A percentile compares a stretch with the other conserved stretches of the same genome.
phyloP scores from a whole-genome alignment of 2,329 filamentous ascomycete genomes.

The Beauveria pseudobassiana region DNA sequence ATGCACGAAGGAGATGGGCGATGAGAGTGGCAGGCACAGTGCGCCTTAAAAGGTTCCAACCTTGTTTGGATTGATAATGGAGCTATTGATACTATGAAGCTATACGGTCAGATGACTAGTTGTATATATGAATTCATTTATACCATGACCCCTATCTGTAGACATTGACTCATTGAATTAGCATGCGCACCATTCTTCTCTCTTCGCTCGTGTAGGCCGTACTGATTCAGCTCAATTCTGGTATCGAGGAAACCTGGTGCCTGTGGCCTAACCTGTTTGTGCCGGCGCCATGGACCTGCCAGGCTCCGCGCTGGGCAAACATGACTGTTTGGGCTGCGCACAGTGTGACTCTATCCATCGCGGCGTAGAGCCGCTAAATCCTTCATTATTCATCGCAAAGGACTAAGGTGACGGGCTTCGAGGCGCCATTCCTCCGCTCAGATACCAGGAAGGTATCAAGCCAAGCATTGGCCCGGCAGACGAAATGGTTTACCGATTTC shows the following conservation, averaged over 20 bases:
- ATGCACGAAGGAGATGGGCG: not conserved
- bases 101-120: not conserved
- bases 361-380: conserved; percentile 25
- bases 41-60: not conserved
- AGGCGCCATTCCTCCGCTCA: conserved; percentile 26
- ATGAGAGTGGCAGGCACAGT: not conserved
- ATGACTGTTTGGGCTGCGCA: conserved; percentile 25
- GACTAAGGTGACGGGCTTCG: conserved; percentile 21
- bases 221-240: not conserved
- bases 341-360: conserved; percentile 29
- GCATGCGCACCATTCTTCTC: too few species aligned
- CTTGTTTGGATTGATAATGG: not conserved
- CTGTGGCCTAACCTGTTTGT: conserved; percentile 20
- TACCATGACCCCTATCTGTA: not conserved
- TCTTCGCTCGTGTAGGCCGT: too few species aligned
- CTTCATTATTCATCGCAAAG: conserved; percentile 23
- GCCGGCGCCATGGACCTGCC: conserved; percentile 22
- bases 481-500: not conserved
- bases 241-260: conserved; percentile 20
- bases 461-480: not conserved
- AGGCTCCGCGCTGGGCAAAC: conserved; percentile 13
- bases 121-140: not conserved
- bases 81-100: not conserved
- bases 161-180: not conserved
- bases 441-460: conserved; percentile 16